Evolutionary conservation across 495 filamentous ascomycete genomes (phyloP), one percentile per base, ranked within the genome.

Genomic region (Tuber microsphaerosporum): DNA sequence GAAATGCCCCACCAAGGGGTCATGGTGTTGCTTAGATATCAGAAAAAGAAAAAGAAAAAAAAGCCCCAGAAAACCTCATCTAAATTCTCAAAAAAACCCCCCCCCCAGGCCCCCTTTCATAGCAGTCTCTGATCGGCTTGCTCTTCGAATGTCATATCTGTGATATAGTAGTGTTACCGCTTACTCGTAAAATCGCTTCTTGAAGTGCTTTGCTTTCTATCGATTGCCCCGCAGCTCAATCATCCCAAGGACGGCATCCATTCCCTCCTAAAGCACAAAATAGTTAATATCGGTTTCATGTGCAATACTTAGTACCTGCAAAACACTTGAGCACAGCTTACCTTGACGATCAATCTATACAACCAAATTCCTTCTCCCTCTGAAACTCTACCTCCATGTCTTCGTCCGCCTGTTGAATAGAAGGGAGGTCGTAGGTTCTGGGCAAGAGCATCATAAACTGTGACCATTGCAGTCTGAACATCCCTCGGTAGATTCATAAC

Each of bases 301-400:
- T 43, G 39, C 68, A 44, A 61, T 31, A 26, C 51, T 65, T 44
- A 70, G 19, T 31, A 45, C 14, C 31, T 43, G 31, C 26, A 68
- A 43, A 16, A 43, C n/a, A 44, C 41, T 22, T 61, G 31, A 48
- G 68, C 72, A 46, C 22, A 42, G 65, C 81, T 74, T 82, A 83
- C 82, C 75, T 77, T 78, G 43, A 83, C 82, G 61, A 83, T 82
- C 34, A 82, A 9, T 44, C 77, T 80, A 73, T 82, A 83, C 41
- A 83, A 68, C 80, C 80, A 80, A 73, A 83, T 77, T 46, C 82
- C 82, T 68, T 82, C 82, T 6, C 77, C 79, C 46, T 79, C 77
- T 8, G 73, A 44, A 73, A 45, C 26, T 73, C 76, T 73, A 22
- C 77, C 77, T 19, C 77, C 76, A 39, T 79, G 73, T 8, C 45